Conservation (phyloP, 768 basidiomycete genomes). For the Chiua virens region DNA sequence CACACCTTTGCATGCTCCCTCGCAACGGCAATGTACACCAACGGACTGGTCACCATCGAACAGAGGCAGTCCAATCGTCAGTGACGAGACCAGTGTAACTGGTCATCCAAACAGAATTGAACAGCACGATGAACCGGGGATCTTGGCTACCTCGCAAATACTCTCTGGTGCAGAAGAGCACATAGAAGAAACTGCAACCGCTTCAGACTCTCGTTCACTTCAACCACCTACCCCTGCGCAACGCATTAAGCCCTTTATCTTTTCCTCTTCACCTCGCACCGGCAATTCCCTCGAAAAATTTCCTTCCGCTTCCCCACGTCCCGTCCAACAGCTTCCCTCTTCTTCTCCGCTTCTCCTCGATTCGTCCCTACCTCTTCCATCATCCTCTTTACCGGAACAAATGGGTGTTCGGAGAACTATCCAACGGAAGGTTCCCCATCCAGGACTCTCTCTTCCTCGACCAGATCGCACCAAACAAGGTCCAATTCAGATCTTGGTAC, state of each 20-base stretch:
- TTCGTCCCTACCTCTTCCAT: constrained; percentile 11
- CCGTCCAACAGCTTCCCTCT: constrained; percentile 1
- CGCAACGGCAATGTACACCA: constrained; percentile 25
- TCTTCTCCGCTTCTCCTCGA: constrained; percentile 15
- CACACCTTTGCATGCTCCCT: constrained; percentile 8
- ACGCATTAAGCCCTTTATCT: constrained; percentile 9
- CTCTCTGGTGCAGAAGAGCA: constrained; percentile 16
- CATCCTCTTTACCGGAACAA: constrained; percentile 5
- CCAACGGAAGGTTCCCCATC: constrained; percentile 48
- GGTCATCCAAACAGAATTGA: neutral
- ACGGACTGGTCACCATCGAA: constrained; percentile 31
- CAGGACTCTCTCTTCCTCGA: constrained; percentile 34
- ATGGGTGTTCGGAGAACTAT: constrained; percentile 26
- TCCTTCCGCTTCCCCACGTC: neutral
- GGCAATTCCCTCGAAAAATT: constrained; percentile 7
- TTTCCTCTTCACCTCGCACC: constrained; percentile 3
- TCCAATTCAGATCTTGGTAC: constrained; percentile 47
- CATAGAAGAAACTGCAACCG: neutral
- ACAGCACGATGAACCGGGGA: constrained; percentile 2
- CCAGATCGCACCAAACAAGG: constrained; percentile 32
- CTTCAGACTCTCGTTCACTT: constrained; percentile 13
- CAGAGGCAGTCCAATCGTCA: constrained; percentile 16
- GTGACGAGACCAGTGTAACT: neutral
- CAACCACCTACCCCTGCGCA: constrained; percentile 33
- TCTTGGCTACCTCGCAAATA: neutral